Base-by-base conservation (phyloP, 768 basidiomycete species). In the Rhodocollybia butyracea region DNA sequence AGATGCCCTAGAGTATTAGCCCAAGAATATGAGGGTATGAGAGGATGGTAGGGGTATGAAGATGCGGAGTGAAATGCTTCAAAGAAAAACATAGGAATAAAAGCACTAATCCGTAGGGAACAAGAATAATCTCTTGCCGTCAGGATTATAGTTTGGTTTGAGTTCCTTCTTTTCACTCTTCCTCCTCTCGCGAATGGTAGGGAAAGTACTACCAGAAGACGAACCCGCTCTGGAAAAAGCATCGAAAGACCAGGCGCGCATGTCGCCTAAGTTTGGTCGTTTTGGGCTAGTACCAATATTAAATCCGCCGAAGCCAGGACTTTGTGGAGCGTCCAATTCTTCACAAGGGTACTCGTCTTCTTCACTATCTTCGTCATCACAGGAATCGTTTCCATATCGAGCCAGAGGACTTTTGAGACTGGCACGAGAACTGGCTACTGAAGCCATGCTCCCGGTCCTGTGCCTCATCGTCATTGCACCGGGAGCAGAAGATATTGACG, bases 101-200 rank as follows among this genome's bases (percentile, higher is more conserved):
- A 19, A 31, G 15, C 39, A 27, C 51, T 53, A 54, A 38, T 54
- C 53, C 17, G 53, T 54, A 24, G 81, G 76, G 66, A 91, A 91
- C 52, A 85, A 72, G 73, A 91, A 91, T 39, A 92, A 74, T 31
- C 82, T 75, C 69, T 90, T 88, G 6, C 53, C 53, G n/a, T 54
- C 53, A 4, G 53, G 53, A 34, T 54, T 54, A 12, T 54, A 54
- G 21, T 43, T 43, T 26, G 45, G 53, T n/a, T 31, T 42, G 6
- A 46, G 31, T 21, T 53, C 51, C n/a, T 53, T 40, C 36, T 40
- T 43, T 22, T 27, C 43, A n/a, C 43, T 54, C 78, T 60, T 77
- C 75, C 63, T 83, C 79, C 41, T 75, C 68, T 55, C 80, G 77
- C 48, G 48, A 19, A 53, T 21, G 19, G 51, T 43, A 2, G 51